A percentile compares a stretch with the other conserved stretches of the same genome.
Conservation (phyloP, 306 rosid species). For the Sindora glabra region DNA sequence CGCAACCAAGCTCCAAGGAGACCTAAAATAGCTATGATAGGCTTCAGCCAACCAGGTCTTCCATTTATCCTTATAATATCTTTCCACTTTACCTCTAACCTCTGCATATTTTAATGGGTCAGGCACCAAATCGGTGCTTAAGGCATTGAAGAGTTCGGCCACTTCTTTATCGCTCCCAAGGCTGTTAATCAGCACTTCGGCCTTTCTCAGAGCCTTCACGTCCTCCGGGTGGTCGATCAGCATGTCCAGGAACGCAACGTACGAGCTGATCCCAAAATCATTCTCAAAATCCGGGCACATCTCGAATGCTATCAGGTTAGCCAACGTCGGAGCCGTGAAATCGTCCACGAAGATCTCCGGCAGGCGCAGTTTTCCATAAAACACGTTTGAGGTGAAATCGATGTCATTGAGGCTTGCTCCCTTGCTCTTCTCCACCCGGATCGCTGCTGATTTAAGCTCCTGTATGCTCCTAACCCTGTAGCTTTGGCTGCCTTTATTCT, state of each 20-base stretch:
- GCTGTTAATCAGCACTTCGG: neutral
- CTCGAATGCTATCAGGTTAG: conserved; percentile 22
- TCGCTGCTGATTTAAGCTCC: no score
- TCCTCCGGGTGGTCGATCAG: conserved; percentile 7
- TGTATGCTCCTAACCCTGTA: no score
- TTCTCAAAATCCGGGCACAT: conserved; percentile 10
- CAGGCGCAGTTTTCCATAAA: no score
- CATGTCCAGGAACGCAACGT: conserved; percentile 1
- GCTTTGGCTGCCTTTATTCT: no score
- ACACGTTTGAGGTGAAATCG: no score
- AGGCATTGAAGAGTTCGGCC: neutral
- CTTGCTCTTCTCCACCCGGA: no score
- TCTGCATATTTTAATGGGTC: neutral
- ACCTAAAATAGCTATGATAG: conserved; percentile 1
- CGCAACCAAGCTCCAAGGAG: neutral
- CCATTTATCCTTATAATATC: neutral
- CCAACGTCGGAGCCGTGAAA: neutral
- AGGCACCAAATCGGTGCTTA: conserved; percentile 5
- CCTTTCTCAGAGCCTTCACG: conserved; percentile 1
- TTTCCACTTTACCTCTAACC: neutral
- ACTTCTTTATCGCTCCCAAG: conserved; percentile 19
- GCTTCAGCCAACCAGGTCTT: conserved; percentile 11
- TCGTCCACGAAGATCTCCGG: no score
- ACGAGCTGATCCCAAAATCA: neutral
- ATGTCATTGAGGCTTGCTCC: no score